Evolutionary conservation across 495 filamentous ascomycete genomes (phyloP), one percentile per base, ranked within the genome.

Genomic region (Aspergillus wentii): DNA sequence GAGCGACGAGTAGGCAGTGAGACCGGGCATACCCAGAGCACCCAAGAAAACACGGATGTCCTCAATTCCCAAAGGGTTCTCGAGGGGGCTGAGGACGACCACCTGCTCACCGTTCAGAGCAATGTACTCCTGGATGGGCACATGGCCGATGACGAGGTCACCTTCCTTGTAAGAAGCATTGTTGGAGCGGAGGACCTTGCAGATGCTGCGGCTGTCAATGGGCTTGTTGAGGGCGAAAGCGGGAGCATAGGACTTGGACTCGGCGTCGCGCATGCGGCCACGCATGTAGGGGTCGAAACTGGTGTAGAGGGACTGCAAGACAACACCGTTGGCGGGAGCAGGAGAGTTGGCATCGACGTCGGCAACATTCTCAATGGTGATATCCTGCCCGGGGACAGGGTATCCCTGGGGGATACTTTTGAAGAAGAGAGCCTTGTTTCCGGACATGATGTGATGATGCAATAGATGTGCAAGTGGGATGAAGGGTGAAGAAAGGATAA

Each of bases 231-330:
- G 58, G 0, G 38, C 39, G 52, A 72, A 88, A 13, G 80, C 53
- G 3, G 80, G 66, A 8, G 65, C 43, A 64, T 88, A 90, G 3
- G 82, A 86, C 54, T 83, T 76, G 47, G 55, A 42, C 20, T 68
- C 56, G 5, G 66, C 46, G 23, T 52, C 29, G 23, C 72, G 65
- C 75, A 78, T 76, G 35, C 77, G 74, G 35, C 86, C 86, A 19
- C 90, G 83, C 64, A 84, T 80, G 71, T 95, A 95, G 6, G 90
- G 90, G 66, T 96, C 90, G 61, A 83, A 86, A 41, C 87, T 94
- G 59, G 80, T 71, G 56, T 83, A 88, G 55, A 85, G 74, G 43
- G 83, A 83, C 58, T 84, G 78, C 38, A 82, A 55, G 23, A 80
- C 77, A 18, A 94, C 53, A 21, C 90, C 88, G 44, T 84, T 80